Evolutionary conservation across 108 stramenopile species (phyloP).

Genomic region (Epipyxis sp.): DNA sequence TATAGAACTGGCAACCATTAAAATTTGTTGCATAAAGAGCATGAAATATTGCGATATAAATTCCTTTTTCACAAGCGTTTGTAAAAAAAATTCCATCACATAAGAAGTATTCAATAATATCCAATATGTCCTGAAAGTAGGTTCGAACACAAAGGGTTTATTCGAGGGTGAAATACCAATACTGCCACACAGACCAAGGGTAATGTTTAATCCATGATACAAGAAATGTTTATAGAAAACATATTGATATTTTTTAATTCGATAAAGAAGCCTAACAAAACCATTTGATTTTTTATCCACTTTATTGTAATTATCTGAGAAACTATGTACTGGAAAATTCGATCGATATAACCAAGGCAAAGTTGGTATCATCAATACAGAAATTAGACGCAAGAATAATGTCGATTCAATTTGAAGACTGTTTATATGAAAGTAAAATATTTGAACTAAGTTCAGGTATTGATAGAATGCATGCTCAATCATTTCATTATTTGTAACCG

Average conservation of each 20-base stretch:
- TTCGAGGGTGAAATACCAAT: too few relatives aligned
- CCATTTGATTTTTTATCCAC: constrained; percentile 23
- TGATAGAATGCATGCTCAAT: constrained; percentile 80
- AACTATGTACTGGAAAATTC: constrained; percentile 70
- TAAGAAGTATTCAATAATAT: constrained; percentile 66
- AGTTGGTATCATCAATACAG: constrained; percentile 52
- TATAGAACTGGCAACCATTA: neutral
- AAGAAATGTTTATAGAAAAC: constrained; percentile 78
- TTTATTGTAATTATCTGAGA: constrained; percentile 45
- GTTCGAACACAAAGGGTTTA: too few relatives aligned
- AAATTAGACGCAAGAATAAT: constrained; percentile 36
- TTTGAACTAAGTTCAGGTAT: constrained; percentile 66
- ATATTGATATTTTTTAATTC: constrained; percentile 77
- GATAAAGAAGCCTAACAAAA: constrained; percentile 56
- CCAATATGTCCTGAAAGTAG: constrained; percentile 59
- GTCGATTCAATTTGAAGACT: neutral
- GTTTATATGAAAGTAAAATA: constrained; percentile 60
- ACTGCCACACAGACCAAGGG: constrained; percentile 41
- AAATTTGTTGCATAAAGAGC: constrained; percentile 15
- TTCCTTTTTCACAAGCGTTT: constrained; percentile 65
- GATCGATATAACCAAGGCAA: constrained; percentile 64
- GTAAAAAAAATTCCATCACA: constrained; percentile 80
- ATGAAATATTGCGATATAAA: constrained; percentile 18
- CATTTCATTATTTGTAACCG: constrained; percentile 79
- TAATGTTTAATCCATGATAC: constrained; percentile 71